These are phyloP conservation scores for Cutaneotrichosporon cavernicola DNA, from an alignment of 1,284 basidiomycete genomes.

Conservation along the genomic window DNA sequence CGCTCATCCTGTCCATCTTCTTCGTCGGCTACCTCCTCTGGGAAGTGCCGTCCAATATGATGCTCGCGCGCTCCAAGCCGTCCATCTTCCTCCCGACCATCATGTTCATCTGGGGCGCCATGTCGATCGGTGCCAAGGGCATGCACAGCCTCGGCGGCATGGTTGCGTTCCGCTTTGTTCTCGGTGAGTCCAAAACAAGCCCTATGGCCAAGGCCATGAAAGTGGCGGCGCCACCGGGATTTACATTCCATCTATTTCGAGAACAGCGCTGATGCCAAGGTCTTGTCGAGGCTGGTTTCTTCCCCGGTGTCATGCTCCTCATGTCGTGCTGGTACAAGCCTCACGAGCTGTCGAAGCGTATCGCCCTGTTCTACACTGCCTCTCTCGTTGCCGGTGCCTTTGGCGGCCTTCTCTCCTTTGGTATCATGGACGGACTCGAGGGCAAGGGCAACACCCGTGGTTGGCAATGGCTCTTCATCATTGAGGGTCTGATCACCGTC, in stretches of 20 bases:
- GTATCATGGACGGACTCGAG: slow-evolving; percentile 42
- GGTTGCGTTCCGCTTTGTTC: slow-evolving; percentile 29
- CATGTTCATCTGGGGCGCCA: slow-evolving; percentile 32
- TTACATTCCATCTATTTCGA: not conserved
- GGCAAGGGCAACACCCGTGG: slow-evolving; percentile 33
- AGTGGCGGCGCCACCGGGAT: not conserved
- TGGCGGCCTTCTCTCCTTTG: slow-evolving; percentile 47
- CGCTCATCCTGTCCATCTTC: slow-evolving; percentile 47
- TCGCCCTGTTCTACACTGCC: slow-evolving; percentile 45
- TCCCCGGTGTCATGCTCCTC: slow-evolving; percentile 44
- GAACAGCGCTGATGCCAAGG: not conserved
- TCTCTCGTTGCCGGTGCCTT: slow-evolving; percentile 46
- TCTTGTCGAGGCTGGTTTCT: slow-evolving; percentile 44
- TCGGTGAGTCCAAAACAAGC: slow-evolving; percentile 18
- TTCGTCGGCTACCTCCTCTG: slow-evolving; percentile 43
- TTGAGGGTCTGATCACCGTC: slow-evolving; percentile 48
- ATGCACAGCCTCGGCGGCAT: slow-evolving; percentile 21
- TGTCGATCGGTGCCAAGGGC: slow-evolving; percentile 27
- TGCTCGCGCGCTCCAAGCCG: slow-evolving; percentile 21
- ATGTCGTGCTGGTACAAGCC: slow-evolving; percentile 13
- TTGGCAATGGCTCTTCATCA: slow-evolving; percentile 51
- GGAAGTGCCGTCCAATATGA: slow-evolving; percentile 53
- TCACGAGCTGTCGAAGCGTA: slow-evolving; percentile 37
- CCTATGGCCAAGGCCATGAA: not conserved
- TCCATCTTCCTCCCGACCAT: slow-evolving; percentile 34